A percentile compares a stretch with the other conserved stretches of the same genome.
Conservation (phyloP, 179 eudicot genomes). For the Amaranthus tricolor region DNA sequence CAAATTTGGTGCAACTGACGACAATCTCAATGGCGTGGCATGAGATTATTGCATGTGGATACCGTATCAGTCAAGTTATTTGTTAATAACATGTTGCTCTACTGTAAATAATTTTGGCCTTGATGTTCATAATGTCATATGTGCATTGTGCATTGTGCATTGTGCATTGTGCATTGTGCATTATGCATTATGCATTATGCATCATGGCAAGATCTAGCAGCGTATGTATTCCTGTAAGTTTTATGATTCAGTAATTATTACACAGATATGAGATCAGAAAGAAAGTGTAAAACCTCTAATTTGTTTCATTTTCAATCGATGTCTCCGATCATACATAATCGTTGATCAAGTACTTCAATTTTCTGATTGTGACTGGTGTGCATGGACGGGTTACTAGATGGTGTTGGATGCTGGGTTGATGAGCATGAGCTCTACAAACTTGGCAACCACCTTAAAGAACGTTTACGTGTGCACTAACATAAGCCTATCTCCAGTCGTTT, state of each 20-base stretch:
- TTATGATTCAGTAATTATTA: neutral
- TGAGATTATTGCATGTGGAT: neutral
- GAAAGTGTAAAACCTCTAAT: too few relatives aligned
- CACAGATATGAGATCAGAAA: too few relatives aligned
- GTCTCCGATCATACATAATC: too few relatives aligned
- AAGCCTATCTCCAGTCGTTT: neutral
- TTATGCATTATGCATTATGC: too few relatives aligned
- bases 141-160: too few relatives aligned
- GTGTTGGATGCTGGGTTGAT: neutral
- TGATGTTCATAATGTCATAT: neutral
- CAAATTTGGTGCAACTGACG: too few relatives aligned
- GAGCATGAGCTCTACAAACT: neutral
- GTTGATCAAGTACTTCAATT: too few relatives aligned
- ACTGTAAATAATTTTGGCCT: neutral
- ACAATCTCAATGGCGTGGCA: neutral
- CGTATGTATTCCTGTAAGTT: neutral
- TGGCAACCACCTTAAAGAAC: neutral
- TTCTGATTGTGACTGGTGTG: too few relatives aligned
- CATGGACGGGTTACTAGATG: too few relatives aligned
- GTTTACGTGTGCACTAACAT: neutral
- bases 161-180: neutral
- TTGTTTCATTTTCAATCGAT: too few relatives aligned
- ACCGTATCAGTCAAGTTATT: neutral
- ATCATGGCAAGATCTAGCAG: neutral
- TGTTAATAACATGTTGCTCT: neutral